Conservation (phyloP, 2,329 filamentous ascomycete species). For the Penicillium olsonii region DNA sequence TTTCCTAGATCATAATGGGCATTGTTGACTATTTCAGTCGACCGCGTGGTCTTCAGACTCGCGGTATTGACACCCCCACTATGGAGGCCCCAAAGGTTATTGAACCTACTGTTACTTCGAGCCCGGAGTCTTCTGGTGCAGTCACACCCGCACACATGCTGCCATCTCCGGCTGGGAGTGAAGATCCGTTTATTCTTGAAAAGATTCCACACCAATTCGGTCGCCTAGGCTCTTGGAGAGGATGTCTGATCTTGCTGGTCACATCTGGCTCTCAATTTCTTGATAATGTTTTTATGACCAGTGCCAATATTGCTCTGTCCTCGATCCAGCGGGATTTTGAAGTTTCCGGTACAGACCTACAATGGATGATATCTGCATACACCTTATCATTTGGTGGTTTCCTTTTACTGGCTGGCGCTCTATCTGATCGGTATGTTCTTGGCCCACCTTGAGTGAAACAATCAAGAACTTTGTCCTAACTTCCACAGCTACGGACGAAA, state of each 20-base stretch:
- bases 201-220: conserved; percentile 33
- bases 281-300: conserved; percentile 49
- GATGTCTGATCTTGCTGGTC: conserved; percentile 40
- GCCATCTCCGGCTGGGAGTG: conserved; percentile 18
- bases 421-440: conserved; percentile 33
- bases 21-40: conserved; percentile 17
- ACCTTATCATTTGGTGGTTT: conserved; percentile 45
- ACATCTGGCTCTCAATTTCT: conserved; percentile 48
- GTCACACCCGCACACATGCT: conserved; percentile 18
- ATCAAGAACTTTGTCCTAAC: conserved; percentile 2
- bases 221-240: conserved; percentile 41
- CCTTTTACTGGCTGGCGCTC: conserved; percentile 34
- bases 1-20: conserved; percentile 14
- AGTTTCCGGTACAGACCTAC: conserved; percentile 37
- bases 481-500: conserved; percentile 38
- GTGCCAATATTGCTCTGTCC: conserved; percentile 44
- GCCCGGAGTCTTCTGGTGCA: conserved; percentile 10
- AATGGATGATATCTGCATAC: conserved; percentile 47
- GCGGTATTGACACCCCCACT: conserved; percentile 1
- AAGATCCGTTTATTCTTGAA: conserved; percentile 22
- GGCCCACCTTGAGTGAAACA: not conserved
- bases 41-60: conserved; percentile 10
- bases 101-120: conserved; percentile 20
- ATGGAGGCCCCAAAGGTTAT: conserved; percentile 13
- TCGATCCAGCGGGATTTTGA: conserved; percentile 44